Conservation (phyloP, 2,329 filamentous ascomycete genomes). For the Didymella arachidicola region DNA sequence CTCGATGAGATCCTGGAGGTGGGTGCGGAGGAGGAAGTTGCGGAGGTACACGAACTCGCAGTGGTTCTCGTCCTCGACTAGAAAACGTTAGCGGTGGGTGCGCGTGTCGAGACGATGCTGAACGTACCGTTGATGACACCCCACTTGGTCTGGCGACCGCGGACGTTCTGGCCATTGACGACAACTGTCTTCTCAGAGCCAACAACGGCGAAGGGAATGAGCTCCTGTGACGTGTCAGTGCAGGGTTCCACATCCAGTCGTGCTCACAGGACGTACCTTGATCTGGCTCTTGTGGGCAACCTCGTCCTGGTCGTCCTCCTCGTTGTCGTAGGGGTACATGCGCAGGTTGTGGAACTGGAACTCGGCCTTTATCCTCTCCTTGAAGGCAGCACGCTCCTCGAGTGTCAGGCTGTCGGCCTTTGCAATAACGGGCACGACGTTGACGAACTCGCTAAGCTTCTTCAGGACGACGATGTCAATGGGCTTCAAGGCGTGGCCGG, state of each 20-base stretch:
- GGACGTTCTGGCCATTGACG: slow-evolving; percentile 95
- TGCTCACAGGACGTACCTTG: slow-evolving; percentile 70
- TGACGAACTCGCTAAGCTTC: slow-evolving; percentile 99
- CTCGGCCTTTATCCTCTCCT: slow-evolving; percentile 98
- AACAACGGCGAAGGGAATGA: slow-evolving; percentile 97
- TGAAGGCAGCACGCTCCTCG: slow-evolving; percentile 95
- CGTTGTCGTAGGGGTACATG: slow-evolving; percentile 99
- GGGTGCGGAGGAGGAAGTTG: slow-evolving; percentile 97
- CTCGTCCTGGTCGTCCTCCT: slow-evolving; percentile 98
- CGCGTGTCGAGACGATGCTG: background rate
- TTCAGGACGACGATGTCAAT: slow-evolving; percentile 99
- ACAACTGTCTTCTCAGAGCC: slow-evolving; percentile 98
- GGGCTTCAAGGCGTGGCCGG: slow-evolving; percentile 96
- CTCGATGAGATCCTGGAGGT: slow-evolving; percentile 98
- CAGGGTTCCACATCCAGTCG: too few species aligned
- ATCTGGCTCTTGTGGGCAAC: slow-evolving; percentile 91
- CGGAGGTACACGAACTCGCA: slow-evolving; percentile 99
- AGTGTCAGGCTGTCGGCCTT: slow-evolving; percentile 96
- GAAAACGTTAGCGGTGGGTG: slow-evolving; percentile 25
- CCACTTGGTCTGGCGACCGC: slow-evolving; percentile 98
- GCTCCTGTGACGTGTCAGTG: slow-evolving; percentile 67
- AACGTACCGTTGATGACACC: slow-evolving; percentile 82
- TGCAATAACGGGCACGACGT: slow-evolving; percentile 97
- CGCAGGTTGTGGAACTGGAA: slow-evolving; percentile 99
- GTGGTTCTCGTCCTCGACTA: slow-evolving; percentile 96